Evolutionary conservation across 345 rosid species (phyloP), one percentile per base, ranked within the genome.

Genomic region (Punica granatum): DNA sequence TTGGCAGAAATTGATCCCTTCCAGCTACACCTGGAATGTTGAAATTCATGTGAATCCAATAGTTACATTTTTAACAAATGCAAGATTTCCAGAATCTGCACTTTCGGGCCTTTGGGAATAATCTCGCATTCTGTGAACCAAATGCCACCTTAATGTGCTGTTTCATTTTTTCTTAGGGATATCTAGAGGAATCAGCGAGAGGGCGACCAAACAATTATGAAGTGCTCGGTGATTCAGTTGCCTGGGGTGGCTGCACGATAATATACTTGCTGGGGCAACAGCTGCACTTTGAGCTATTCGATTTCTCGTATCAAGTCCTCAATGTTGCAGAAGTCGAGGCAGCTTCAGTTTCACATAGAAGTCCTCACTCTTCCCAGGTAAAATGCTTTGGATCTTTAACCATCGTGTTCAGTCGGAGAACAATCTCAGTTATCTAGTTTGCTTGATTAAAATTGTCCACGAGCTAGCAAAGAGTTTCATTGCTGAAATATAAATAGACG

Each of bases 241-340:
- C 99, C 49, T 92, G 99, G 98, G 99, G 99, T 65, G 96, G 99
- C 59, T 94, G 99, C 73, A 94, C 99, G 66, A 85, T 94, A 70
- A 86, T 92, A 42, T 92, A 88, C 86, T 77, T 92, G 79, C 99
- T 94, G 16, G 99, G 99, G 28, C 99, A 94, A 67, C 96, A 92
- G 80, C 87, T 95, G 75, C 99, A 90, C 77, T 95, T 92, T 76
- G 98, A 95, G 89, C 86, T 90, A 54, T 92, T 95, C 68, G 97
- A 92, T 78, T 95, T 95, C 75, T 92, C 97, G 35, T 83, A 95
- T 79, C 97, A 95, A 84, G 86, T 95, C 79, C 98, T 95, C 53
- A 89, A 92, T 78, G 89, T 90, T 68, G 96, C 98, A 12, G 99
- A 94, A 74, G 98, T 88, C 46, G 98, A 94, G 75, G 88, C 89